Evolutionary conservation across 305 asterid genomes (phyloP), one percentile per base, ranked within the genome.

Genomic region (Ruellia speciosa): DNA sequence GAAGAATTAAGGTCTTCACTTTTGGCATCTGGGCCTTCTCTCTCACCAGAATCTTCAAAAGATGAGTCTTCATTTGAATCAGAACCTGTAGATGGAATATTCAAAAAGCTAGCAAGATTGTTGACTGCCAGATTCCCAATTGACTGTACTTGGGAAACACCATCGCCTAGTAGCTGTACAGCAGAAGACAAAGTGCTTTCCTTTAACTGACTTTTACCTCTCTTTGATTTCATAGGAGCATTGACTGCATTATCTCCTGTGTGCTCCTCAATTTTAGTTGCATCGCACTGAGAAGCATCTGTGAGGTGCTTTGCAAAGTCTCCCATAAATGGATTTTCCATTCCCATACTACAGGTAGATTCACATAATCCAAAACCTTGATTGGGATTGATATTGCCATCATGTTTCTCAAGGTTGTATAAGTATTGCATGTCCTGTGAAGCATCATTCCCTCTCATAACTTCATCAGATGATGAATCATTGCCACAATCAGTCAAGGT

Each of bases 61-160:
- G 80, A 59, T 37, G 71, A 72, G 53, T 83, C 66, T 77, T 82
- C 95, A 47, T 61, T 78, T 54, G 83, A 76, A 76, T 83, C 94
- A 43, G 79, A 82, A 63, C 89, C 97, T 65, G 84, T 94, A 14
- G 83, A 80, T 18, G 85, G 60, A 45, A 93, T 85, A 58, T 93
- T 93, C 63, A 93, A 72, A 76, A 88, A 89, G 82, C 71, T 89
- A 52, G 76, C 96, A 49, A 93, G 82, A 76, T 86, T 93, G 82
- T 62, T 89, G 28, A 89, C 95, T 17, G 99, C 99, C 75, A 76
- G 94, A 76, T 86, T 93, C 53, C 99, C 99, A 20, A 93, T 85
- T 39, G 94, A 86, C 63, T 93, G 99, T 64, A 89, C 94, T 67
- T 93, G 99, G 58, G 86, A 82, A 68, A 93, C 99, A 47, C 99